Conservation (phyloP, 2,329 filamentous ascomycete species). For the Colletotrichum sp. region DNA sequence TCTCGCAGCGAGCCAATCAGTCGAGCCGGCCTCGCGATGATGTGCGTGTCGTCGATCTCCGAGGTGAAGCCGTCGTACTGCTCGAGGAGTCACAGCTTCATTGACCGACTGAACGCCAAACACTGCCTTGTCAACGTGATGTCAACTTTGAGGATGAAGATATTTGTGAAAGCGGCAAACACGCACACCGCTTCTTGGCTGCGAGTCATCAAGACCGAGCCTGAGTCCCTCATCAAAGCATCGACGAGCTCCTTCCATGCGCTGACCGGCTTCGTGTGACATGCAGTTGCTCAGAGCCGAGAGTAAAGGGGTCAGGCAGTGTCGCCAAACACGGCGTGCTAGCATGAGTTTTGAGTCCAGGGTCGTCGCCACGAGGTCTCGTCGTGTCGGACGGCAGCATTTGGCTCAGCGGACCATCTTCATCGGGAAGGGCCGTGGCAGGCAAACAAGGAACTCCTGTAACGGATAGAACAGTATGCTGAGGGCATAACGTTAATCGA, state of each 20-base stretch:
- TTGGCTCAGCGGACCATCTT: background rate
- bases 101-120: background rate
- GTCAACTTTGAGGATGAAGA: too few species aligned
- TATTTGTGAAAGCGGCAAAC: background rate
- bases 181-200: background rate
- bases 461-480: too few species aligned
- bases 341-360: background rate
- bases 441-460: background rate
- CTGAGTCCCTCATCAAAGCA: background rate
- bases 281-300: background rate
- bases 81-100: background rate
- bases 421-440: background rate
- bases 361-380: background rate
- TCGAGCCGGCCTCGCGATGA: background rate
- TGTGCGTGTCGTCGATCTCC: background rate
- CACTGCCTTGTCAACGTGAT: background rate
- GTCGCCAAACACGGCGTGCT: background rate
- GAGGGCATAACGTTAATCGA: background rate
- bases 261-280: background rate
- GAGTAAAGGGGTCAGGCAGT: background rate
- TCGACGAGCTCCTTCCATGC: background rate
- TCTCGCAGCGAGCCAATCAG: background rate
- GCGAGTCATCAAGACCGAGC: background rate
- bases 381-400: background rate
- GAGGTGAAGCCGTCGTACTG: conserved; percentile 8